Evolutionary conservation across 805 yeast genomes (phyloP), one percentile per base, ranked within the genome.

Genomic region (Debaryomyces hansenii): DNA sequence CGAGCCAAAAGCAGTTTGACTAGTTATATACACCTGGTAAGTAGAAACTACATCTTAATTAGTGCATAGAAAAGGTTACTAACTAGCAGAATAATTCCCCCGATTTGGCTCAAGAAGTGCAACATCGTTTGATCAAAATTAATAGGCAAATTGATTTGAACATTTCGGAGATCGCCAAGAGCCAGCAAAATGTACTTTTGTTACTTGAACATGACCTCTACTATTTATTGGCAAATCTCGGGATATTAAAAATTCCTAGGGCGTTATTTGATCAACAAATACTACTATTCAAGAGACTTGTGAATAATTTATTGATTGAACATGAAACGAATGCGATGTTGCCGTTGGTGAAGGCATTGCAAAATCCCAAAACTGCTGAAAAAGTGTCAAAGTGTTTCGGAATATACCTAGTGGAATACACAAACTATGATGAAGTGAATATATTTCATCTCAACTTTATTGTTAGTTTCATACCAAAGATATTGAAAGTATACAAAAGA

Each of bases 231-330:
- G 42, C 33, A 6, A 27, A 16, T 2, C 10, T 39, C 5, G 42
- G 42, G 10, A 39, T 39, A 12, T 28, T 28, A 14, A 39, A 39
- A 11, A 11, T 39, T 2, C 35, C 24, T 9, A 27, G 42, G 11
- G 37, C 21, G 5, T 42, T 53, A 21, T 52, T 54, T 42, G 50
- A 55, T 20, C 51, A 47, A 24, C 46, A 47, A 21, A 49, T 49
- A 9, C 16, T 45, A 11, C 39, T 48, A n/a, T 46, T 47, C 24
- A 50, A 54, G 33, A 44, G 50, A 20, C 44, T 56, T 16, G 38
- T 51, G 15, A 35, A 21, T 4, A 45, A 32, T 28, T 31, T 53
- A 8, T 38, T 43, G n/a, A 21, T 16, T 20, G 44, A 43, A 4
- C 36, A 47, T 14, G 28, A 29, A 5, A 20, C n/a, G 21, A 8